These are phyloP conservation scores for Tetradesmus lagerheimii DNA, from an alignment of 139 green algal genomes.

Conservation along the genomic window DNA sequence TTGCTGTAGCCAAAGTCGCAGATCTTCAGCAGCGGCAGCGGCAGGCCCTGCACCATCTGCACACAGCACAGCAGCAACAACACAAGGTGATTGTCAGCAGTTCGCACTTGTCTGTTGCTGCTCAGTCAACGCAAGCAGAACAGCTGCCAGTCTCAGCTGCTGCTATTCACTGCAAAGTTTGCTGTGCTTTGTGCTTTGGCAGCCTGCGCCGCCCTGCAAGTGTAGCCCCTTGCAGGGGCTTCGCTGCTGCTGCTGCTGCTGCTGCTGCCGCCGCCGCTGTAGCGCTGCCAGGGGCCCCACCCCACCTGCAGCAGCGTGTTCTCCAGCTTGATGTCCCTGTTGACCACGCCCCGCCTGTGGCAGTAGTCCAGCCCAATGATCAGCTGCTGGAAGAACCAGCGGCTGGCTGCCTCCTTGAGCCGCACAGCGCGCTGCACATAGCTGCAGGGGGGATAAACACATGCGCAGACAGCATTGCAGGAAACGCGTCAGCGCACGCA, in stretches of 20 bases:
- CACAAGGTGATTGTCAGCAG: not conserved
- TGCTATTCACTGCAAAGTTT: too few species aligned
- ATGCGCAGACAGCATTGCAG: not conserved
- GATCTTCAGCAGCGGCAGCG: constrained; percentile 94
- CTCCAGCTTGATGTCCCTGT: constrained; percentile 96
- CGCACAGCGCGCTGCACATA: constrained; percentile 91
- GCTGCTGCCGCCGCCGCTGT: too few species aligned
- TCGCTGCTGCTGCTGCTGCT: not conserved
- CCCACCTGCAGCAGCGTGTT: constrained; percentile 96
- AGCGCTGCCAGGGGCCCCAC: constrained; percentile 37
- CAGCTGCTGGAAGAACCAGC: constrained; percentile 99
- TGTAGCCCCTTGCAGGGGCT: not conserved
- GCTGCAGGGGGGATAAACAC: constrained; percentile 60
- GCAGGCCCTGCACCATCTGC: constrained; percentile 60
- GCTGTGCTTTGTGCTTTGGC: not conserved
- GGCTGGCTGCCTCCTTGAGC: constrained; percentile 94
- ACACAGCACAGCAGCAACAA: not conserved
- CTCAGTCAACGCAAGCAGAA: too few species aligned
- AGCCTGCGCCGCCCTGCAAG: not conserved
- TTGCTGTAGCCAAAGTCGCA: constrained; percentile 96
- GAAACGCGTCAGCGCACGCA: not conserved
- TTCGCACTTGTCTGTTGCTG: too few species aligned
- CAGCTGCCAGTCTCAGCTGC: too few species aligned
- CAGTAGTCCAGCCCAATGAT: constrained; percentile 95
- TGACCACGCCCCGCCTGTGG: constrained; percentile 90